phyloP scores from a whole-genome alignment of 202 grass and related monocot genomes.

The Carex arenaria region DNA sequence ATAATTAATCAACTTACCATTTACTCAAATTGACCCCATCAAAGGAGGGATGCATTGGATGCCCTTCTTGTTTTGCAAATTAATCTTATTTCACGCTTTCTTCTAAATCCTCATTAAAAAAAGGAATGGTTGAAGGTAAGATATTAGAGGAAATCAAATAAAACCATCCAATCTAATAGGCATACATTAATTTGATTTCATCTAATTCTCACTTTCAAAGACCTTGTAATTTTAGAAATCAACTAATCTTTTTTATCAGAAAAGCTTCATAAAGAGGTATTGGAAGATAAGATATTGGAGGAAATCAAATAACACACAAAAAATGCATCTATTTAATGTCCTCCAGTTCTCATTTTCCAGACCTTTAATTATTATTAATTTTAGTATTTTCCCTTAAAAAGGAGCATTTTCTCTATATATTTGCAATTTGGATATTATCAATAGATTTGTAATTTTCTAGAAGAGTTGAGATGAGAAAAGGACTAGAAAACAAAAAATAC shows the following conservation, averaged over 20 bases:
- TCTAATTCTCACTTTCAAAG: slow-evolving; percentile 8
- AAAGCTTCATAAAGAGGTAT: not conserved
- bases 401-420: not conserved
- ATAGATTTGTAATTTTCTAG: not conserved
- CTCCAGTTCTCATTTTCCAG: slow-evolving; percentile 5
- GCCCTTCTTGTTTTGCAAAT: not conserved
- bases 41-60: too few species aligned
- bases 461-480: not conserved
- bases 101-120: not conserved
- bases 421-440: not conserved
- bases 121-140: not conserved
- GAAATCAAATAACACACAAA: slow-evolving; percentile 1
- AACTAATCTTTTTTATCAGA: not conserved
- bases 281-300: slow-evolving; percentile 14
- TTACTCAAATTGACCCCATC: too few species aligned
- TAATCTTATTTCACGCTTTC: not conserved
- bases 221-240: not conserved
- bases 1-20: too few species aligned
- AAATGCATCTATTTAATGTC: not conserved
- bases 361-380: not conserved
- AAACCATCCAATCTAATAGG: too few species aligned
- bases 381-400: not conserved
- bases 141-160: slow-evolving; percentile 19
- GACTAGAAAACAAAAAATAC: not conserved
- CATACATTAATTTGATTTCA: not conserved